A percentile compares a stretch with the other conserved stretches of the same genome.
Evolutionary conservation across 2,329 filamentous ascomycete species (phyloP).

Genomic region (Penicillium sp.): DNA sequence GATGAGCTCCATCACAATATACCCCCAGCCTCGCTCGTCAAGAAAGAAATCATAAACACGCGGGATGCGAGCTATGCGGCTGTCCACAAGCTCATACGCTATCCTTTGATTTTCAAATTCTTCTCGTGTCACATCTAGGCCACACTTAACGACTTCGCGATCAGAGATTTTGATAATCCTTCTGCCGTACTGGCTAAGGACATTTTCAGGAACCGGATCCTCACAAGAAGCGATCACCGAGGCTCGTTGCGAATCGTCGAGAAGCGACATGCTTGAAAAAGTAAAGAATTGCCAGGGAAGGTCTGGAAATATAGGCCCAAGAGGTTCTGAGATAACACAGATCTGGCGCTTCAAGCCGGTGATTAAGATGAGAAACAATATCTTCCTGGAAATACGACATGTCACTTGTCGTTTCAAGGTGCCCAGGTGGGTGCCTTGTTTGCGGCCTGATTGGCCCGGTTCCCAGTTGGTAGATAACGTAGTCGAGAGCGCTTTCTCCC

Average conservation of each 20-base stretch:
- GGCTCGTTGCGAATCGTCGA: neutral
- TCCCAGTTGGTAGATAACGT: too few relatives aligned
- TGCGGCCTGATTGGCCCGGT: too few relatives aligned
- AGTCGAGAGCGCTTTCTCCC: too few relatives aligned
- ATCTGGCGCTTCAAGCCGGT: too few relatives aligned
- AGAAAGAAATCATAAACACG: constrained; percentile 18
- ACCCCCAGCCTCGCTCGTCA: constrained; percentile 16
- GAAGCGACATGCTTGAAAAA: neutral
- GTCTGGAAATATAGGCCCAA: too few relatives aligned
- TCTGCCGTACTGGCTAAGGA: constrained; percentile 12
- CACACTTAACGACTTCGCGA: constrained; percentile 16
- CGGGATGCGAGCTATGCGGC: constrained; percentile 16
- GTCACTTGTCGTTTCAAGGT: too few relatives aligned
- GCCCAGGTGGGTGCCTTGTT: too few relatives aligned
- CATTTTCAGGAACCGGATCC: constrained; percentile 5
- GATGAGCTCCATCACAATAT: constrained; percentile 25
- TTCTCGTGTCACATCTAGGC: constrained; percentile 13
- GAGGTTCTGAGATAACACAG: too few relatives aligned
- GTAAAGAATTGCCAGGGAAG: too few relatives aligned
- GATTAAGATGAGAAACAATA: too few relatives aligned
- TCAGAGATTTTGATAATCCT: constrained; percentile 17
- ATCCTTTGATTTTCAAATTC: constrained; percentile 15
- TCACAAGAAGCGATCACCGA: constrained; percentile 9
- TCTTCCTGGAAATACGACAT: too few relatives aligned
- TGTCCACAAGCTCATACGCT: constrained; percentile 16